phyloP scores from a whole-genome alignment of 345 rosid species.

The Theobroma cacao region DNA sequence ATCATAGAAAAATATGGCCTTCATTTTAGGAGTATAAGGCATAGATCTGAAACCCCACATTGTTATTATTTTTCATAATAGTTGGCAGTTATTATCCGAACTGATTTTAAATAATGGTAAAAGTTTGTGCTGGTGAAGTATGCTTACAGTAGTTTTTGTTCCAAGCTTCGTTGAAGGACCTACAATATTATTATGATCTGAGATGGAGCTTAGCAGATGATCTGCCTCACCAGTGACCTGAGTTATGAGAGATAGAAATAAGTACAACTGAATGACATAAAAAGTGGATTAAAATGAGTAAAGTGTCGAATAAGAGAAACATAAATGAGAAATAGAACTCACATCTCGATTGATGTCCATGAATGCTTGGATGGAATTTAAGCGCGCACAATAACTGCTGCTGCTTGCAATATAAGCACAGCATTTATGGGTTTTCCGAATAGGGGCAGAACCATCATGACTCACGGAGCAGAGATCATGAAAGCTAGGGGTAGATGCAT shows the following conservation, averaged over 20 bases:
- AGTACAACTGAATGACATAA: conserved; percentile 11
- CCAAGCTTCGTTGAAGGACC: conserved; percentile 85
- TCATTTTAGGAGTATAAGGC: not conserved
- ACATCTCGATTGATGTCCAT: conserved; percentile 93
- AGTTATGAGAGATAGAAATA: conserved; percentile 12
- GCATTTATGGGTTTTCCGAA: conserved; percentile 72
- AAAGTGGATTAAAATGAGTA: not conserved
- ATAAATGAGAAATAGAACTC: conserved; percentile 27
- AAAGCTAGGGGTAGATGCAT: conserved; percentile 71
- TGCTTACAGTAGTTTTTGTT: conserved; percentile 80
- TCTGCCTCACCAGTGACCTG: conserved; percentile 88
- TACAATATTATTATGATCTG: conserved; percentile 74
- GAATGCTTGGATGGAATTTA: conserved; percentile 89
- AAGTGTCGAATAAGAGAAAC: not conserved
- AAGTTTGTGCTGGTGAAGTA: not conserved
- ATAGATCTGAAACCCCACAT: conserved; percentile 1
- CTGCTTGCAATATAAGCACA: conserved; percentile 85
- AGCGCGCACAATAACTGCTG: conserved; percentile 67
- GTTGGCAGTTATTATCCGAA: not conserved
- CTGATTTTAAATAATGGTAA: not conserved
- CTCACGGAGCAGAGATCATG: conserved; percentile 51
- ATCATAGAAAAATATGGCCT: conserved; percentile 6
- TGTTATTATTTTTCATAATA: not conserved
- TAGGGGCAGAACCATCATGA: conserved; percentile 35
- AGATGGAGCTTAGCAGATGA: conserved; percentile 79